Evolutionary conservation across 2,329 filamentous ascomycete species (phyloP).

Genomic region (Monilinia vaccinii-corymbosi): DNA sequence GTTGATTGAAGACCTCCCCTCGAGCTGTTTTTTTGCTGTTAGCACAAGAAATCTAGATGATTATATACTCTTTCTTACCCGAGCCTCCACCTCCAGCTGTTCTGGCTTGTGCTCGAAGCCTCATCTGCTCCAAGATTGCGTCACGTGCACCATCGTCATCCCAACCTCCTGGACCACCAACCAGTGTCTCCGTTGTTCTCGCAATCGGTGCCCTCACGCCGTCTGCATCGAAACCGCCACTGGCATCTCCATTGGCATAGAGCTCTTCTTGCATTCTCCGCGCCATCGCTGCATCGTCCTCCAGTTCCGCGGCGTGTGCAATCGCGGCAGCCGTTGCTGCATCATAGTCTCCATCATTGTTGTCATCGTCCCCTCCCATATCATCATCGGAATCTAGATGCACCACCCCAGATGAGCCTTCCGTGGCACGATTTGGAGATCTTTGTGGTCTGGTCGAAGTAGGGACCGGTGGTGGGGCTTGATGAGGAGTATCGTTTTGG

Average conservation of each 20-base stretch:
- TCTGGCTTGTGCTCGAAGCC: conserved; percentile 28
- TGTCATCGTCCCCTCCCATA: conserved; percentile 38
- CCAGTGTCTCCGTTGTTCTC: conserved; percentile 81
- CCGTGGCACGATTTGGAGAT: conserved; percentile 28
- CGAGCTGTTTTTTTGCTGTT: conserved; percentile 32
- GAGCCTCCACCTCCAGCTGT: not conserved
- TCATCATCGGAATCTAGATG: conserved; percentile 77
- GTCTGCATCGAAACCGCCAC: conserved; percentile 39
- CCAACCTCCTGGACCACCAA: conserved; percentile 54
- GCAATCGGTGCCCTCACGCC: conserved; percentile 84
- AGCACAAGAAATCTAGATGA: conserved; percentile 3
- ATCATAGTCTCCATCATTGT: conserved; percentile 31
- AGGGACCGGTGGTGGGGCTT: conserved; percentile 25
- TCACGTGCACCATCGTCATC: conserved; percentile 35
- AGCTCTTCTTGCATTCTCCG: conserved; percentile 85
- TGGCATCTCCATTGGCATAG: conserved; percentile 49
- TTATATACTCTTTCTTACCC: conserved; percentile 16
- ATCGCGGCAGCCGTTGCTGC: conserved; percentile 29
- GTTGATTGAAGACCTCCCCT: conserved; percentile 63
- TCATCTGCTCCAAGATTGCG: conserved; percentile 22
- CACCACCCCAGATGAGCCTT: conserved; percentile 51
- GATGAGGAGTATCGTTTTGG: conserved; percentile 14
- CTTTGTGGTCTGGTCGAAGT: conserved; percentile 22
- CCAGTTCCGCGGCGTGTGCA: conserved; percentile 48
- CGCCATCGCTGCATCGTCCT: conserved; percentile 91